These are phyloP conservation scores for Rugonectria rugulosa DNA, from an alignment of 2,329 filamentous ascomycete genomes.

Conservation along the genomic window DNA sequence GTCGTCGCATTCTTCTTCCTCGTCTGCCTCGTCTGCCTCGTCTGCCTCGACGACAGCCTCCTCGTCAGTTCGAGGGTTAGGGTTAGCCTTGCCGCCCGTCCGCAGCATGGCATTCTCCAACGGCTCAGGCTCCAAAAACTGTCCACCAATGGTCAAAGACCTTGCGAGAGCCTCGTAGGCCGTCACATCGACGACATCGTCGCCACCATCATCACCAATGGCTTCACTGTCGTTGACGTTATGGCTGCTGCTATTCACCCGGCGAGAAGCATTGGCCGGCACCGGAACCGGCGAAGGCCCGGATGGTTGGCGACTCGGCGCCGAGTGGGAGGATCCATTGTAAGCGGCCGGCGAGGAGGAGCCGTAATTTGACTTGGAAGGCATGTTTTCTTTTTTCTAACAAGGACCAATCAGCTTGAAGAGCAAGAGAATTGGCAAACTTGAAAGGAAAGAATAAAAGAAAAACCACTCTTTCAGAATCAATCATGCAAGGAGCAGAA, in stretches of 20 bases:
- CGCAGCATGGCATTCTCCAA: constrained; percentile 50
- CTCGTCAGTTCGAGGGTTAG: constrained; percentile 28
- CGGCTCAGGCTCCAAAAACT: constrained; percentile 52
- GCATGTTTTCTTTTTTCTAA: neutral
- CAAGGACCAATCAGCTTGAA: neutral
- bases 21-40: too few relatives aligned
- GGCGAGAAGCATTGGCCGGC: constrained; percentile 22
- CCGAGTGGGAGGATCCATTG: neutral
- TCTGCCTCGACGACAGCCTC: constrained; percentile 16
- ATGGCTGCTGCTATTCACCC: neutral
- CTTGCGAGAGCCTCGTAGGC: constrained; percentile 45
- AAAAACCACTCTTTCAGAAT: neutral
- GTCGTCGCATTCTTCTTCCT: too few relatives aligned
- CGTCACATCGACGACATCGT: constrained; percentile 27
- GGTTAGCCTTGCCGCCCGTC: constrained; percentile 24
- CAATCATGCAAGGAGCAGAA: neutral
- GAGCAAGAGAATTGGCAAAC: neutral
- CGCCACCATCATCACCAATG: neutral
- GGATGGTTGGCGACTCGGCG: constrained; percentile 2
- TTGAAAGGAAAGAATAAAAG: neutral
- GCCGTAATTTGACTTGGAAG: too few relatives aligned
- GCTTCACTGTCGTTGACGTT: constrained; percentile 20
- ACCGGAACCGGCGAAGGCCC: constrained; percentile 32
- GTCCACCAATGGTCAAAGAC: constrained; percentile 48
- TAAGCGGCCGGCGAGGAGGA: neutral